Percentiles rank a stretch among this genome's conserved stretches.
phyloP scores from a whole-genome alignment of 257 asterid genomes.

The Gentiana dahurica region DNA sequence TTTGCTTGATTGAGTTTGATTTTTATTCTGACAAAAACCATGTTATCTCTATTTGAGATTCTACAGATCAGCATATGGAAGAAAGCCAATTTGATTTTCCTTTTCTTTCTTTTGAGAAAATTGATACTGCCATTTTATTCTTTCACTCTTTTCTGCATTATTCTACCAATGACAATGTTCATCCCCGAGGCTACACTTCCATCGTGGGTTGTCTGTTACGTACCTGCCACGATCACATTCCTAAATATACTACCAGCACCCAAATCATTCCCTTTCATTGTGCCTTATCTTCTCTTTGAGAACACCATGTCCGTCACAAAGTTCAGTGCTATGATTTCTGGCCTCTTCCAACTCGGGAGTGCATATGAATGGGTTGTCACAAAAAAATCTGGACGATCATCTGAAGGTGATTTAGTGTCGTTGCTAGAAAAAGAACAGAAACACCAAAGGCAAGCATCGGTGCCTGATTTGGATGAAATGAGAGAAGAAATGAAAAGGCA shows the following conservation, averaged over 20 bases:
- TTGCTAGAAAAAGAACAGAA: slow-evolving; percentile 37
- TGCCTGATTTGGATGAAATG: slow-evolving; percentile 57
- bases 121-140: slow-evolving; percentile 85
- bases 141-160: slow-evolving; percentile 81
- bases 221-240: slow-evolving; percentile 73
- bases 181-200: slow-evolving; percentile 89
- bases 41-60: not conserved
- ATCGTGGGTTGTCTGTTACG: slow-evolving; percentile 73
- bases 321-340: slow-evolving; percentile 91
- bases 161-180: slow-evolving; percentile 91
- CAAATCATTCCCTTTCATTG: slow-evolving; percentile 81
- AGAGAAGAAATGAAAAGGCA: slow-evolving; percentile 36
- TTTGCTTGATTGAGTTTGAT: not conserved
- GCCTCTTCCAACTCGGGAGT: slow-evolving; percentile 84
- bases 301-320: slow-evolving; percentile 97
- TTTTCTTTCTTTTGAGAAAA: slow-evolving; percentile 72
- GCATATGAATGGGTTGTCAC: slow-evolving; percentile 96
- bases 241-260: slow-evolving; percentile 82
- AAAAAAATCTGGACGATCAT: slow-evolving; percentile 79
- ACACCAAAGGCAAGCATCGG: slow-evolving; percentile 60
- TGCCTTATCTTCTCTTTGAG: slow-evolving; percentile 77
- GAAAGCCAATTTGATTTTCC: slow-evolving; percentile 37
- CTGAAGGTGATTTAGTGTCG: slow-evolving; percentile 62
- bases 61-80: slow-evolving; percentile 44
- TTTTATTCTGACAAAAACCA: not conserved